Evolutionary conservation across 169 alveolate genomes (phyloP).

Genomic region (Eimeria necatrix): DNA sequence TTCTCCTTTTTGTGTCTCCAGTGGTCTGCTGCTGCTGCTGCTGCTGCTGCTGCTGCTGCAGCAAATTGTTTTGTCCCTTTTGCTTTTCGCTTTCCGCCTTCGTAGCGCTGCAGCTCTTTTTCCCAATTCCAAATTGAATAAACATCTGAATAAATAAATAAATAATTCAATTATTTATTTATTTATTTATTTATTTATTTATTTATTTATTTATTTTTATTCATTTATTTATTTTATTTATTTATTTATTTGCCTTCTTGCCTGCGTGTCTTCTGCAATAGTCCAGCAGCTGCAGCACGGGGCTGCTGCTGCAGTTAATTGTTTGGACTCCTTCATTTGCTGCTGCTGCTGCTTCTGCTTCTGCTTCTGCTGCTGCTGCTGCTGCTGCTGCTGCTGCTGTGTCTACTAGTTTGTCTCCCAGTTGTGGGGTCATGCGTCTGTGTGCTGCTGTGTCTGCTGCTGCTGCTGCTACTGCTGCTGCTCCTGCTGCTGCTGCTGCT

Average conservation of each 20-base stretch:
- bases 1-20: too few species aligned
- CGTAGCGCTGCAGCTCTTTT: too few species aligned
- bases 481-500: neutral
- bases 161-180: too few species aligned
- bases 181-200: too few species aligned
- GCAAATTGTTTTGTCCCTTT: too few species aligned
- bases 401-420: neutral
- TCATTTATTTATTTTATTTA: too few species aligned
- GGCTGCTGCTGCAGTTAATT: neutral
- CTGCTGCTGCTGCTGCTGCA: too few species aligned
- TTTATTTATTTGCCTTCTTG: too few species aligned
- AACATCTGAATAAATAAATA: neutral
- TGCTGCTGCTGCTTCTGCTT: neutral
- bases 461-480: neutral
- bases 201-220: too few species aligned
- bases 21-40: too few species aligned
- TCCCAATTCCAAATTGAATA: too few species aligned
- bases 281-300: neutral
- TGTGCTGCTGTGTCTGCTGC: neutral
- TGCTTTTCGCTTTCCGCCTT: too few species aligned
- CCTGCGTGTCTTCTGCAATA: neutral
- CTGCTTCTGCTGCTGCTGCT: neutral
- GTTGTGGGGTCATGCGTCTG: neutral
- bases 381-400: neutral
- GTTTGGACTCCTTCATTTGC: neutral